Base-by-base conservation (phyloP, 305 asterid species). In the Fraxinus baroniana region DNA sequence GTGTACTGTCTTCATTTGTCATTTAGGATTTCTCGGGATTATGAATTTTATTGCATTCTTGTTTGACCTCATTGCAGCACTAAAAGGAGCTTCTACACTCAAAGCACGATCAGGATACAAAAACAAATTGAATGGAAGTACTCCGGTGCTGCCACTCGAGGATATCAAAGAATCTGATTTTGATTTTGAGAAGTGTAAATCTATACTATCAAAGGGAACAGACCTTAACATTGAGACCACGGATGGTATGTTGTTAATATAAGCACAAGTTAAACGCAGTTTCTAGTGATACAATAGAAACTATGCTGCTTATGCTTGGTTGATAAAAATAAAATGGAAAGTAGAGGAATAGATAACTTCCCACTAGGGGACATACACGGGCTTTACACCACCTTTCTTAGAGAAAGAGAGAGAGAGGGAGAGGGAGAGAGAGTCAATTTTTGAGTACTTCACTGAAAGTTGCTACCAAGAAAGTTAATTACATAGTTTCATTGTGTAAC, bases 61-160 rank as follows among this genome's bases (percentile, higher is more conserved):
- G 57, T 22, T 82, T 22, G 1, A 36, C 84, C 79, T 39, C 70
- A 49, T 86, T 84, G 83, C 88, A 95, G 99, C 99, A 83, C 86
- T 95, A 85, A 88, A 94, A 85, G 99, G 99, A 83, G 95, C 97
- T 8, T 94, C 92, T 79, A 90, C 97, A 20, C 95, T 94, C 3
- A 93, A 91, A 90, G 94, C 86, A 64, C 90, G 97, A 89, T 78
- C 93, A 80, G 91, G 86, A 60, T 86, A 80, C 87, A 92, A 89
- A 85, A 92, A 83, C 87, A 90, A 86, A 86, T 73, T 93, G 82
- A 92, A 89, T 35, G 92, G 95, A 82, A 88, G 90, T 80, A 87
- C 93, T 12, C 95, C 93, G n/a, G 90, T 95, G 78, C 88, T 90
- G 44, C 98, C 95, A 8, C 81, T 92, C 2, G 95, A 93, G 89